Evolutionary conservation across 352 stramenopile species (phyloP), one percentile per base, ranked within the genome.

Genomic region (Phytophthora podocarpi): DNA sequence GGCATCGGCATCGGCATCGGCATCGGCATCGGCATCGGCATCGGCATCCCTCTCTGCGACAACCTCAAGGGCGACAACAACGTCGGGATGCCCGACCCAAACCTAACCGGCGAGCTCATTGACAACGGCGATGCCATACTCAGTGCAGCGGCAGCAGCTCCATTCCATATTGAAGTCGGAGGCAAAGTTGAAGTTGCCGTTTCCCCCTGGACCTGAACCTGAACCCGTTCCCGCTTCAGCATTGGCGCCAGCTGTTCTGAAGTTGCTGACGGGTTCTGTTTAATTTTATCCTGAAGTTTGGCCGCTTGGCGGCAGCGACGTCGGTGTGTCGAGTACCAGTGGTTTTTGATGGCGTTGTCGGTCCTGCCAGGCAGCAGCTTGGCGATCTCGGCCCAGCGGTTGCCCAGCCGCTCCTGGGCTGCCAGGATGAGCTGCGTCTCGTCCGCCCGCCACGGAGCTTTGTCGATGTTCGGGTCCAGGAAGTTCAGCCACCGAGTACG

Each of bases 381-480:
- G 57, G 97, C 93, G 64, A 99, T 99, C 70, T 98, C 93, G 13
- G 93, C 92, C 97, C 97, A 99, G 50, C 95, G 87, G 72, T 99
- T 99, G 46, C 97, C 97, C 5, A 96, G 53, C 8, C 62, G 59
- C 34, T 78, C 64, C 64, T 95, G 85, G 0, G 82, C 80, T 9
- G 72, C 61, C 31, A 94, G 77, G 54, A 96, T 94, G 34, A 92
- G 62, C 50, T 90, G 68, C 57, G 97, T 97, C 71, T 99, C 96
- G 30, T 98, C 88, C 15, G 76, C 57, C 8, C 78, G 89, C 94
- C 95, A 99, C 16, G 95, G 91, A 8, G 92, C 85, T 64, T 98
- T 98, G 69, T 89, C 82, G 70, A 99, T 98, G 15, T 81, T 75
- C 5, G 94, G 91, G 65, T 98, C 93, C 15, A 99, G 64, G 43